A percentile compares a stretch with the other conserved stretches of the same genome.
Conservation (phyloP, 805 yeast genomes). For the Debaryomyces castellii region DNA sequence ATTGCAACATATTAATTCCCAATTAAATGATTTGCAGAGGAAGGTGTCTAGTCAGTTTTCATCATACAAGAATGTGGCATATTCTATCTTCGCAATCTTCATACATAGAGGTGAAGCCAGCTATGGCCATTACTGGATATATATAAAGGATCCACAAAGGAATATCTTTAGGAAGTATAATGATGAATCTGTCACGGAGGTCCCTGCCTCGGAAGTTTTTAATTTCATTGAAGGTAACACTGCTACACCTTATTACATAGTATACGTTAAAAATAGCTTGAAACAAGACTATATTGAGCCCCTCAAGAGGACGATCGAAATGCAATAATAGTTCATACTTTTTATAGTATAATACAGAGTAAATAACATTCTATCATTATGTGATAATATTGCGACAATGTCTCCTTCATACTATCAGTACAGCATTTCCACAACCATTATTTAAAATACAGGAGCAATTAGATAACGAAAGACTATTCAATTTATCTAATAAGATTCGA, state of each 20-base stretch:
- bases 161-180: slow-evolving; percentile 84
- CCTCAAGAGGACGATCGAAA: slow-evolving; percentile 43
- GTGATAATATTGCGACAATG: background rate
- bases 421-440: background rate
- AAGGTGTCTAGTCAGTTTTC: slow-evolving; percentile 62
- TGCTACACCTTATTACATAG: slow-evolving; percentile 93
- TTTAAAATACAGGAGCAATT: background rate
- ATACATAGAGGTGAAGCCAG: slow-evolving; percentile 95
- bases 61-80: slow-evolving; percentile 62
- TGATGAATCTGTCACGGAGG: slow-evolving; percentile 92
- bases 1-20: slow-evolving; percentile 38
- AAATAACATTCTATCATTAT: background rate
- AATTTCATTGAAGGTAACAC: slow-evolving; percentile 68
- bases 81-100: slow-evolving; percentile 85
- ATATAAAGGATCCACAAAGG: slow-evolving; percentile 72
- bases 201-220: slow-evolving; percentile 60
- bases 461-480: background rate
- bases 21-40: slow-evolving; percentile 44
- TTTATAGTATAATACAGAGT: too few species aligned
- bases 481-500: too few species aligned
- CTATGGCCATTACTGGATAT: slow-evolving; percentile 97
- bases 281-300: slow-evolving; percentile 61
- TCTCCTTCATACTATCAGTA: background rate
- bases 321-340: background rate
- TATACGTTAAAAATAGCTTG: slow-evolving; percentile 68